Conservation (phyloP, 306 rosid genomes). For the Rosa rugosa region DNA sequence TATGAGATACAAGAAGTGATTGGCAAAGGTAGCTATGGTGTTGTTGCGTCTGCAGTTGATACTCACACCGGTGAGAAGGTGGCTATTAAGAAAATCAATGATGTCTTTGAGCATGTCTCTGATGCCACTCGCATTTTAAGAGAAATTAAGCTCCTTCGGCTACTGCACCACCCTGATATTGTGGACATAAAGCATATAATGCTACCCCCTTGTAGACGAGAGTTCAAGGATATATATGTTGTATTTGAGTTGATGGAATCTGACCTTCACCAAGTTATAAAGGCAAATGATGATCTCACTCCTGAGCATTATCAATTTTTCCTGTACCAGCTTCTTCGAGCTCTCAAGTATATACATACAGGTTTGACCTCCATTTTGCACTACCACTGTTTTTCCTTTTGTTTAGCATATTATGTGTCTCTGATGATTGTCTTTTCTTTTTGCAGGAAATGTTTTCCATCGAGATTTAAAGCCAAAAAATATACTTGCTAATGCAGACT, state of each 20-base stretch:
- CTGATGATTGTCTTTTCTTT: slow-evolving; percentile 14
- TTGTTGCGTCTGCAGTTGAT: slow-evolving; percentile 69
- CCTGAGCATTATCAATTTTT: slow-evolving; percentile 62
- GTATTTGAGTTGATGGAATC: slow-evolving; percentile 77
- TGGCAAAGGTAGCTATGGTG: slow-evolving; percentile 74
- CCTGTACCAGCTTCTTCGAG: slow-evolving; percentile 72
- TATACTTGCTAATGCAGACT: slow-evolving; percentile 74
- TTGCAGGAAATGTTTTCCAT: slow-evolving; percentile 57
- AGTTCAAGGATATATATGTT: slow-evolving; percentile 61
- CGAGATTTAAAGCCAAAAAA: slow-evolving; percentile 74
- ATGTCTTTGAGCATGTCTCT: slow-evolving; percentile 67
- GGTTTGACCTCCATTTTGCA: slow-evolving; percentile 36
- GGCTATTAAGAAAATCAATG: slow-evolving; percentile 64
- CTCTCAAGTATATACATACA: slow-evolving; percentile 66
- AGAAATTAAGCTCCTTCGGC: slow-evolving; percentile 65
- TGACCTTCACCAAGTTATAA: slow-evolving; percentile 65
- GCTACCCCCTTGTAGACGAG: slow-evolving; percentile 67
- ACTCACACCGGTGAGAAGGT: slow-evolving; percentile 65
- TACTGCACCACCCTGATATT: slow-evolving; percentile 67
- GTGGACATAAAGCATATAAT: slow-evolving; percentile 67
- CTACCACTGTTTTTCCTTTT: slow-evolving; percentile 1
- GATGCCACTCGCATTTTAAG: slow-evolving; percentile 62
- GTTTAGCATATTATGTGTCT: background rate
- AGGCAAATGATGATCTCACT: slow-evolving; percentile 59
- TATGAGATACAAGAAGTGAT: slow-evolving; percentile 66